These are phyloP conservation scores for Dothistroma pini DNA, from an alignment of 2,329 filamentous ascomycete species.

Conservation along the genomic window DNA sequence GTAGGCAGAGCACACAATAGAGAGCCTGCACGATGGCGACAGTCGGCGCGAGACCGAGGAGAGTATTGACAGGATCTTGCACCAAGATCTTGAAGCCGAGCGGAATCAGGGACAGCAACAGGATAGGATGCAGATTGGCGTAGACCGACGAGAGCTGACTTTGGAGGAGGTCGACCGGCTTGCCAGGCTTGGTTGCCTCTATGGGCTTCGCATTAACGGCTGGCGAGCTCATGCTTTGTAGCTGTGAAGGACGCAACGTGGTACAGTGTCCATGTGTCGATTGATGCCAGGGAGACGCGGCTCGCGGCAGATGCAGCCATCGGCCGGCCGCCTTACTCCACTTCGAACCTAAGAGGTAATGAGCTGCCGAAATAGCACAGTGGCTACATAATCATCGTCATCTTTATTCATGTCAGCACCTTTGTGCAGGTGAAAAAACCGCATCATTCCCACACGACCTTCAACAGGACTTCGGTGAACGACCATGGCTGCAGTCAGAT, in stretches of 20 bases:
- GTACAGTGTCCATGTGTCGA: neutral
- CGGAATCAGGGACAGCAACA: constrained; percentile 63
- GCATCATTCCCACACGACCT: neutral
- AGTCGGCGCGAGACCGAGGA: constrained; percentile 59
- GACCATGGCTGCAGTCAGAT: constrained; percentile 21
- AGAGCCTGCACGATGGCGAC: constrained; percentile 61
- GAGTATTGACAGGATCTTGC: constrained; percentile 62
- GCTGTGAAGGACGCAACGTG: neutral
- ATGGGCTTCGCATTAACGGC: constrained; percentile 14
- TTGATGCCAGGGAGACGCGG: neutral
- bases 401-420: neutral
- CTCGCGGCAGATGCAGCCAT: too few species aligned
- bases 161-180: constrained; percentile 32
- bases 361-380: neutral
- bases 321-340: too few species aligned
- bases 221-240: constrained; percentile 17
- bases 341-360: neutral
- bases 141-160: constrained; percentile 39
- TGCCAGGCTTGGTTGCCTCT: constrained; percentile 14
- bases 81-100: constrained; percentile 65
- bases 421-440: neutral
- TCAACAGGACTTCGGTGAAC: neutral
- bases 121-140: constrained; percentile 63
- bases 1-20: constrained; percentile 58
- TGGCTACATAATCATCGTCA: neutral